Conservation (phyloP, 371 early-diverging fungal species). For the Mortierella sp. region DNA sequence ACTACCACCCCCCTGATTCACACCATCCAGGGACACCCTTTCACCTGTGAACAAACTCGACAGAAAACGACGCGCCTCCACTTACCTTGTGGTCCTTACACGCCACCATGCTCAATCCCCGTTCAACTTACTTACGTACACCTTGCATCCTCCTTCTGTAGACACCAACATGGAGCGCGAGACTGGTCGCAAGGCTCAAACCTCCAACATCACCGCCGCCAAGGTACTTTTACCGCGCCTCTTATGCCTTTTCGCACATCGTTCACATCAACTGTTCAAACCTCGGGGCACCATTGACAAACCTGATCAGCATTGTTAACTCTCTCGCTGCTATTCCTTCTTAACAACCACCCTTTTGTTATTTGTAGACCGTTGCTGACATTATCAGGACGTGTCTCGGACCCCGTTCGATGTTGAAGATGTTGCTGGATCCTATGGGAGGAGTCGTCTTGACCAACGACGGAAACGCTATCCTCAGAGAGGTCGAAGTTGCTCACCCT, state of each 20-base stretch:
- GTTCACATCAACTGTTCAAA: not conserved
- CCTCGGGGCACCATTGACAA: not conserved
- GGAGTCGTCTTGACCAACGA: constrained; percentile 99
- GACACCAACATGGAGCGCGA: constrained; percentile 96
- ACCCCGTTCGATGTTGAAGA: constrained; percentile 99
- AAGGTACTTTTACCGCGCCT: constrained; percentile 74
- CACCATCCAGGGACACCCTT: not conserved
- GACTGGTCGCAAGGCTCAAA: constrained; percentile 96
- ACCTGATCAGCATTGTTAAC: constrained; percentile 3
- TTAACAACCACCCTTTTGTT: not conserved
- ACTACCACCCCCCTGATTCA: not conserved
- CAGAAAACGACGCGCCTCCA: not conserved
- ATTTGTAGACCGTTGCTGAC: constrained; percentile 91
- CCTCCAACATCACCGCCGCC: constrained; percentile 97
- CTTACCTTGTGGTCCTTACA: not conserved
- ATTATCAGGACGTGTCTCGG: constrained; percentile 99
- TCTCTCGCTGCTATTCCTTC: not conserved
- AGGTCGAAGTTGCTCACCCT: constrained; percentile 99
- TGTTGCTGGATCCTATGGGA: constrained; percentile 99
- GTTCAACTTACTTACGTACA: not conserved
- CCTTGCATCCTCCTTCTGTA: constrained; percentile 42
- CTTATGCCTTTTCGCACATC: not conserved
- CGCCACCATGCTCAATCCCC: not conserved
- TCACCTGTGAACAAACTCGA: not conserved
- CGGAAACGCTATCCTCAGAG: constrained; percentile 99